Base-by-base conservation (phyloP, 2,329 filamentous ascomycete genomes). In the Aureobasidium vineae region DNA sequence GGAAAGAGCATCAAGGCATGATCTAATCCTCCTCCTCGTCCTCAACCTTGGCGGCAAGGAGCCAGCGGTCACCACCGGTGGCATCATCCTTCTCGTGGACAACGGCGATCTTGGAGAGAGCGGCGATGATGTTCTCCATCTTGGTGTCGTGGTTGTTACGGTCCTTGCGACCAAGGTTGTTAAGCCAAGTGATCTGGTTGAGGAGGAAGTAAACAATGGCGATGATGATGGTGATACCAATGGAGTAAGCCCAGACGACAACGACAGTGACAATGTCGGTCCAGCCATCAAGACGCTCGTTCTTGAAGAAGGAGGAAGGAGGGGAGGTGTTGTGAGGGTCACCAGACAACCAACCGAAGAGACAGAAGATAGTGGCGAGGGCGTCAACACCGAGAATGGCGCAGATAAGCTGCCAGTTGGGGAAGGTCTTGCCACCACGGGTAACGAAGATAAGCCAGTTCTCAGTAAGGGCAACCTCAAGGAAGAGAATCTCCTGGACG, bases 281-380 rank as follows among this genome's bases (percentile, higher is more conserved):
- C 76, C 84, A 81, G 70, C 84, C 83, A 70, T 76, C 73, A 56
- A 66, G 59, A 64, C 71, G 72, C 71, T 77, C 72, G 68, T 72
- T 70, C 69, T 70, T 71, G 66, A 67, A 70, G 71, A 73, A 77
- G 70, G 74, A 73, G 67, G 73, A 71, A 69, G 78, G 77, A 69
- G 80, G 81, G 72, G 78, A 75, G 45, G 69, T 52, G 70, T 77
- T 74, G 72, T 77, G 65, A 69, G 77, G 78, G 56, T 79, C 77
- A 67, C 86, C 86, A 50, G 84, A 84, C 71, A 92, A 80, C 88
- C 89, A 91, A 67, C 89, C 89, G 80, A 91, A 91, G 74, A 90
- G 77, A 78, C 84, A 86, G 84, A 91, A 92, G 74, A 91, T 81
- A 66, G 89, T 91, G 43, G 89, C 86, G 33, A 91, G 78, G 61